These are phyloP conservation scores for Goniomonas avonlea DNA, from an alignment of 78 protist species.

Conservation along the genomic window DNA sequence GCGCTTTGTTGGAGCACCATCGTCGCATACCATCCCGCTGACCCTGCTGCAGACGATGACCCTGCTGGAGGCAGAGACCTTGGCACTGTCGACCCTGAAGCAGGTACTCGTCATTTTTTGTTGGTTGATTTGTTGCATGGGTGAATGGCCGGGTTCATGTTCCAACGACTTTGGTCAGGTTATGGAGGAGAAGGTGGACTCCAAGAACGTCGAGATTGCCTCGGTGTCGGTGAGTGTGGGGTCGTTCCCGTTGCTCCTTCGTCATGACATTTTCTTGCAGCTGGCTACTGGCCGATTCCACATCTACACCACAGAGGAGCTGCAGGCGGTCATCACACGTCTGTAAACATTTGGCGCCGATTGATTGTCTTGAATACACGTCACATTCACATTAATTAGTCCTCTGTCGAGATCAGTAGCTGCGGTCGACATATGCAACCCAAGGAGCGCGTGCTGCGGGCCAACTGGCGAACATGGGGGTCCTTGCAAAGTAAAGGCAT, in stretches of 20 bases:
- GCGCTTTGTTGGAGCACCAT: not conserved
- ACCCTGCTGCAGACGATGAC: conserved; percentile 72
- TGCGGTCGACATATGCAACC: no score
- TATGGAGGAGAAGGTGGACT: conserved; percentile 93
- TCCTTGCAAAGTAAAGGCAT: no score
- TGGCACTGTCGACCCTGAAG: conserved; percentile 80
- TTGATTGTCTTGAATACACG: no score
- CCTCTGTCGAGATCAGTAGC: no score
- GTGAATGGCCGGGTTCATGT: not conserved
- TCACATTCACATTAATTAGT: no score
- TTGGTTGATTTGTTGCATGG: not conserved
- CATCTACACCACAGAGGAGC: conserved; percentile 54
- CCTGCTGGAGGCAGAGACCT: conserved; percentile 74
- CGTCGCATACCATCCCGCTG: no score
- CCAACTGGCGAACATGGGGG: no score
- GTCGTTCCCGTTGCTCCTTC: no score
- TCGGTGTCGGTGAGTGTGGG: not conserved
- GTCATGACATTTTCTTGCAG: not conserved
- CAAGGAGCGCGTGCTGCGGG: no score
- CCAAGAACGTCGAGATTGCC: conserved; percentile 78
- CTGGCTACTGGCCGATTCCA: conserved; percentile 29
- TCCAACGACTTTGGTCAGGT: conserved; percentile 53
- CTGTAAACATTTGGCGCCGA: no score
- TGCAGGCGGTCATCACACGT: conserved; percentile 47
- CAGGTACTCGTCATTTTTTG: conserved; percentile 24